Conservation (phyloP, 257 asterid species). For the Solanum appendiculatum region DNA sequence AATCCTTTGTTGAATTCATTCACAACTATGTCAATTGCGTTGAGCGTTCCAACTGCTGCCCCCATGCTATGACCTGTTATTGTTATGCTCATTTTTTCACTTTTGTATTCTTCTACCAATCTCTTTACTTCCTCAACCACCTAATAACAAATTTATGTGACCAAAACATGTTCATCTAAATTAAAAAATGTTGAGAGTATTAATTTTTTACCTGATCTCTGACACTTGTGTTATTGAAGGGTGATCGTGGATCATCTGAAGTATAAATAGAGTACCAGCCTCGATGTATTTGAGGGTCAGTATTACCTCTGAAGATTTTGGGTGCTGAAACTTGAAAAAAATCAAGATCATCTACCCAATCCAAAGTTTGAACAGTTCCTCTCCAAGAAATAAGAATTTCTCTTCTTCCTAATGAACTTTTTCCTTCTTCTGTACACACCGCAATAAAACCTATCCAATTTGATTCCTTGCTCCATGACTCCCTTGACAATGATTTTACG, state of each 20-base stretch:
- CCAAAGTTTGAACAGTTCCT: slow-evolving; percentile 6
- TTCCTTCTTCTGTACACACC: slow-evolving; percentile 3
- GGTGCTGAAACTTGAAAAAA: slow-evolving; percentile 11
- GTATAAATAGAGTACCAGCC: slow-evolving; percentile 26
- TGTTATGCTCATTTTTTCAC: slow-evolving; percentile 1
- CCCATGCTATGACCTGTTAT: slow-evolving; percentile 6
- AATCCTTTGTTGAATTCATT: slow-evolving; percentile 25
- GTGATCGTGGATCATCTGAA: slow-evolving; percentile 1
- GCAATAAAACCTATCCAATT: slow-evolving; percentile 52
- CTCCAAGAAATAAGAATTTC: slow-evolving; percentile 23
- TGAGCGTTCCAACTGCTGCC: slow-evolving; percentile 1
- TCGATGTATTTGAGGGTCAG: slow-evolving; percentile 2
- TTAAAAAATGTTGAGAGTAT: not conserved
- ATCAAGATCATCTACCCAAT: slow-evolving; percentile 39
- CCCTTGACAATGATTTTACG: not conserved
- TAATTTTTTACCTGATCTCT: slow-evolving; percentile 21
- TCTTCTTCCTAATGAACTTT: slow-evolving; percentile 39
- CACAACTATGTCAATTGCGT: slow-evolving; percentile 9
- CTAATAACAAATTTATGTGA: not conserved
- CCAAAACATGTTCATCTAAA: not conserved
- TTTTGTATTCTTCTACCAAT: not conserved
- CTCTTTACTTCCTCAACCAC: not conserved
- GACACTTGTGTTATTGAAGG: slow-evolving; percentile 19
- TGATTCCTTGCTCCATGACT: slow-evolving; percentile 21
- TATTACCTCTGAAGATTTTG: slow-evolving; percentile 10